Evolutionary conservation across 768 basidiomycete genomes (phyloP).

Genomic region (Mycena filopes): DNA sequence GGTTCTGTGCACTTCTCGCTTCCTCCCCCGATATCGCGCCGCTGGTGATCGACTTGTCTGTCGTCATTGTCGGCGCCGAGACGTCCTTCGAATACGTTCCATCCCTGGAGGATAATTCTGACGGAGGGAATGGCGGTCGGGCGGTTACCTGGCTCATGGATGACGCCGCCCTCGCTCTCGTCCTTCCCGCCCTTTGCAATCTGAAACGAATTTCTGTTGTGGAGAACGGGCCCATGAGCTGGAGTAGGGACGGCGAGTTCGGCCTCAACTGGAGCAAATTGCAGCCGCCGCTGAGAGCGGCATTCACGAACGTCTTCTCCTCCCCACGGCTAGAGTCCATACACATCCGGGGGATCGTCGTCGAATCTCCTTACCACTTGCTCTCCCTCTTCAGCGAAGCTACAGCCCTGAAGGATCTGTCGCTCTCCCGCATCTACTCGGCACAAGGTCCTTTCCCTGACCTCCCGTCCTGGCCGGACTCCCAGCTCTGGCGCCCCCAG

Average conservation of each 20-base stretch:
- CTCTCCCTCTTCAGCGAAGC: conserved; percentile 20
- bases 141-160: background rate
- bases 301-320: background rate
- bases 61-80: conserved; percentile 14
- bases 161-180: background rate
- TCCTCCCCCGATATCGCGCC: conserved; percentile 3
- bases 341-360: conserved; percentile 16
- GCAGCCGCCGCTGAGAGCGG: background rate
- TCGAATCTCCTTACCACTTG: conserved; percentile 10
- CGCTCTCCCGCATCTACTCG: conserved; percentile 13
- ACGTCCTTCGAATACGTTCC: background rate
- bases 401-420: background rate
- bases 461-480: background rate
- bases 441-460: background rate
- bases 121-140: background rate
- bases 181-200: conserved; percentile 11
- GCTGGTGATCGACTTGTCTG: background rate
- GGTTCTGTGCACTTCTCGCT: background rate
- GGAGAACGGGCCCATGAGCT: background rate
- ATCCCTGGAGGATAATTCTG: background rate
- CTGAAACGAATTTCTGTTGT: conserved; percentile 6
- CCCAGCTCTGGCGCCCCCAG: background rate
- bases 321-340: background rate
- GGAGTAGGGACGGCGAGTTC: background rate
- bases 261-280: conserved; percentile 13